These are phyloP conservation scores for Boechera retrofracta DNA, from an alignment of 345 rosid genomes.

Conservation along the genomic window DNA sequence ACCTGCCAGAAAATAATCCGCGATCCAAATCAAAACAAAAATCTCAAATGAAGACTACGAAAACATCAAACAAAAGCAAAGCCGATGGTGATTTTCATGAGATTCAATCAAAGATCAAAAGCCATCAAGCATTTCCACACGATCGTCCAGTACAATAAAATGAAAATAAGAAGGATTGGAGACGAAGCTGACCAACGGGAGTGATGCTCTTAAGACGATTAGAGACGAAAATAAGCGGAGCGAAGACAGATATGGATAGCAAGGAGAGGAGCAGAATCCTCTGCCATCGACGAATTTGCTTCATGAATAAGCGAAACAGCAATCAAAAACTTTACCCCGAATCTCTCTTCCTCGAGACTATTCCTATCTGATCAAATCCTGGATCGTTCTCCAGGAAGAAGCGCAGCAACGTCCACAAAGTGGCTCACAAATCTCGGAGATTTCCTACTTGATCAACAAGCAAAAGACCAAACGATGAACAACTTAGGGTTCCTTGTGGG, in stretches of 20 bases:
- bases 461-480: slow-evolving; percentile 13
- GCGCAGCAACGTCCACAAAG: slow-evolving; percentile 40
- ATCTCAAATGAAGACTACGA: not conserved
- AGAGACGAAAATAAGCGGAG: slow-evolving; percentile 77
- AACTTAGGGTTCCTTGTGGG: slow-evolving; percentile 46
- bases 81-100: slow-evolving; percentile 11
- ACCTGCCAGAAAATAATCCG: slow-evolving; percentile 55
- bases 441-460: slow-evolving; percentile 48
- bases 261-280: slow-evolving; percentile 81
- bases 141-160: slow-evolving; percentile 12
- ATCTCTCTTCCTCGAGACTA: slow-evolving; percentile 28
- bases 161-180: not conserved
- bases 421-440: slow-evolving; percentile 34
- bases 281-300: slow-evolving; percentile 71
- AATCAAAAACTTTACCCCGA: not conserved
- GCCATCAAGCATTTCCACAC: not conserved
- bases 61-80: slow-evolving; percentile 6
- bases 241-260: slow-evolving; percentile 70
- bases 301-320: slow-evolving; percentile 56
- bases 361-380: slow-evolving; percentile 36
- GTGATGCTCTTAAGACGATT: slow-evolving; percentile 56
- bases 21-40: slow-evolving; percentile 34
- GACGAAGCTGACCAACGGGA: slow-evolving; percentile 55
- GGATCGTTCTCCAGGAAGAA: slow-evolving; percentile 53
- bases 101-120: slow-evolving; percentile 27